These are phyloP conservation scores for Solanum tarapatanum DNA, from an alignment of 257 asterid species.

Conservation along the genomic window DNA sequence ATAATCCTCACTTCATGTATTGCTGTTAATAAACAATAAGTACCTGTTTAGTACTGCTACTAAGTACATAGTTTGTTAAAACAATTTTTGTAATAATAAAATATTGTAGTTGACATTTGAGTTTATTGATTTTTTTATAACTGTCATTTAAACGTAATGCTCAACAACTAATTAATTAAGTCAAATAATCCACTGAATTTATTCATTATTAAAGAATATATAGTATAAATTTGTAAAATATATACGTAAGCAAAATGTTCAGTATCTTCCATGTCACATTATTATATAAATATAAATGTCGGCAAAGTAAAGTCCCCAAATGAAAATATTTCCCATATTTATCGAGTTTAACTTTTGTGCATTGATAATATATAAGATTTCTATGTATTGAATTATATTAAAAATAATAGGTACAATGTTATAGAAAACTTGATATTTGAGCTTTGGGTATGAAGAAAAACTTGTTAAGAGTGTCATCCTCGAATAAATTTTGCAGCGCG, in stretches of 20 bases:
- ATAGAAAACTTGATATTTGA: not conserved
- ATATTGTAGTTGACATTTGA: not conserved
- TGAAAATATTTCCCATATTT: not conserved
- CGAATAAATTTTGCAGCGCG: rapidly evolving
- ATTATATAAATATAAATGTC: not conserved
- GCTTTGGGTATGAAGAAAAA: too few relatives aligned
- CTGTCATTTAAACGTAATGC: not conserved
- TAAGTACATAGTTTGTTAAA: not conserved
- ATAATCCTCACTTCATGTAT: not conserved
- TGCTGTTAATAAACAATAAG: not conserved
- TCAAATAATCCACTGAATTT: not conserved
- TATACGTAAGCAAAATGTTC: not conserved
- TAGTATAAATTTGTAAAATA: not conserved
- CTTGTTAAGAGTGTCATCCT: too few relatives aligned
- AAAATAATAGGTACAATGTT: not conserved
- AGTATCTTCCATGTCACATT: not conserved
- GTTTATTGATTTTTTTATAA: not conserved
- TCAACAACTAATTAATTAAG: not conserved
- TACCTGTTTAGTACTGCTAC: not conserved
- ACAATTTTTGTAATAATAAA: not conserved
- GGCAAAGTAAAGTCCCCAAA: not conserved
- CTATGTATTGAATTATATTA: not conserved
- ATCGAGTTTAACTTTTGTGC: not conserved
- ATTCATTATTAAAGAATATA: not conserved
- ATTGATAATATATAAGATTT: not conserved